Percentiles rank a stretch among this genome's conserved stretches.
These are phyloP conservation scores for Fusarium dimerum DNA, from an alignment of 2,329 filamentous ascomycete genomes.

Conservation along the genomic window DNA sequence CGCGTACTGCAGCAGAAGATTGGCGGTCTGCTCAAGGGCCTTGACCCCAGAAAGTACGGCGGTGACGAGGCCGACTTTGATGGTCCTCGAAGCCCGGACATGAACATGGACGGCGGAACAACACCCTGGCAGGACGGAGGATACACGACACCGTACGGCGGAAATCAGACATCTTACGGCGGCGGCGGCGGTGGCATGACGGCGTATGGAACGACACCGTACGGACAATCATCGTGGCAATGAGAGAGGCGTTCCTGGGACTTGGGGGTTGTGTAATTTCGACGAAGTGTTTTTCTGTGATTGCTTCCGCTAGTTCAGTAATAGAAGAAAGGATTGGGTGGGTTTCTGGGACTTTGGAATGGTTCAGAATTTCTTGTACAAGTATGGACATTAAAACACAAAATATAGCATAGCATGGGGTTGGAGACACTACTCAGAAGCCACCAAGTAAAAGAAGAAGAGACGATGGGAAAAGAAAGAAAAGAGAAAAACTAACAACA, in stretches of 20 bases:
- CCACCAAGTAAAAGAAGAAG: too few relatives aligned
- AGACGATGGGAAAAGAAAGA: too few relatives aligned
- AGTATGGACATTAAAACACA: not conserved
- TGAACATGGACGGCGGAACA: constrained; percentile 58
- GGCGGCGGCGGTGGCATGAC: constrained; percentile 54
- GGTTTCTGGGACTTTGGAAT: not conserved
- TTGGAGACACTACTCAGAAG: too few relatives aligned
- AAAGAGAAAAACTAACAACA: too few relatives aligned
- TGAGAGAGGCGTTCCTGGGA: constrained; percentile 32
- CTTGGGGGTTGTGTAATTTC: constrained; percentile 14
- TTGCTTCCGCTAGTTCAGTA: too few relatives aligned
- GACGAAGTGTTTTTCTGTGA: not conserved
- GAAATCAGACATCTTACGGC: constrained; percentile 69
- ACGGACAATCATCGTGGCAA: constrained; percentile 54
- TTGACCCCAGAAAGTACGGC: constrained; percentile 50
- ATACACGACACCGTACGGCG: constrained; percentile 65
- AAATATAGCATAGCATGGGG: constrained; percentile 27
- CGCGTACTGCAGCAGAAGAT: constrained; percentile 88
- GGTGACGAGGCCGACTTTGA: constrained; percentile 61
- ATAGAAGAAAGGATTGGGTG: too few relatives aligned
- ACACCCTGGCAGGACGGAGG: constrained; percentile 63
- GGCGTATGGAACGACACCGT: constrained; percentile 62
- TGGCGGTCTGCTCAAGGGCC: constrained; percentile 69
- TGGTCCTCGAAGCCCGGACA: constrained; percentile 66
- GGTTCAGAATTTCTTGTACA: too few relatives aligned